Conservation (phyloP, 345 rosid genomes). For the Mallotus nudiflorus region DNA sequence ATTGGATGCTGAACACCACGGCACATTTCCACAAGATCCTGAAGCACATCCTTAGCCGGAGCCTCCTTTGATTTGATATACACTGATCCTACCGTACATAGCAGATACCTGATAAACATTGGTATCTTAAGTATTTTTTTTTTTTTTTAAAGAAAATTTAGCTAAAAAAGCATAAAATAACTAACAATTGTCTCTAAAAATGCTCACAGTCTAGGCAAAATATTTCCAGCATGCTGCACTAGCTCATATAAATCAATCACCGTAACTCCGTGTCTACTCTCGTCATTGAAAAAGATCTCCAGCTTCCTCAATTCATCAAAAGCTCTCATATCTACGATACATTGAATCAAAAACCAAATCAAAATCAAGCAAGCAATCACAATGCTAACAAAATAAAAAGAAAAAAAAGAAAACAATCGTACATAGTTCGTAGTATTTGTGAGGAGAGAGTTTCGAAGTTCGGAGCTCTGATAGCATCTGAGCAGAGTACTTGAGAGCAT, state of each 20-base stretch:
- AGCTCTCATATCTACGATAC: constrained; percentile 31
- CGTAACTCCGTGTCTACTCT: constrained; percentile 33
- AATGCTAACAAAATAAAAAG: neutral
- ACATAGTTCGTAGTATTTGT: constrained; percentile 36
- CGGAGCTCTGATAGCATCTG: constrained; percentile 37
- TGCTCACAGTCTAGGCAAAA: constrained; percentile 29
- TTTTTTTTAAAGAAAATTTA: neutral
- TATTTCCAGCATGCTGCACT: constrained; percentile 31
- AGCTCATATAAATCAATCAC: constrained; percentile 33
- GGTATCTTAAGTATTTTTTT: neutral
- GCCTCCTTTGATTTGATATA: constrained; percentile 95
- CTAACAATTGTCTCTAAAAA: too few species aligned
- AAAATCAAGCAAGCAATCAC: neutral
- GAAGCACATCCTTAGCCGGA: constrained; percentile 90
- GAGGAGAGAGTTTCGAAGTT: constrained; percentile 35
- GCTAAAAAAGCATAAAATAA: neutral
- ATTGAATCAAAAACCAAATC: neutral
- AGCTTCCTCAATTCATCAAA: constrained; percentile 33
- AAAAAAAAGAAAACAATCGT: neutral
- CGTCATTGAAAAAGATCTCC: constrained; percentile 36
- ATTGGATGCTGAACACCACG: constrained; percentile 96
- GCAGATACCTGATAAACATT: constrained; percentile 64
- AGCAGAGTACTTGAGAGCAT: constrained; percentile 34
- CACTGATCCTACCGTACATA: constrained; percentile 96
- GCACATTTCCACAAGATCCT: constrained; percentile 99